phyloP scores from a whole-genome alignment of 306 rosid species.

The Begonia masoniana region DNA sequence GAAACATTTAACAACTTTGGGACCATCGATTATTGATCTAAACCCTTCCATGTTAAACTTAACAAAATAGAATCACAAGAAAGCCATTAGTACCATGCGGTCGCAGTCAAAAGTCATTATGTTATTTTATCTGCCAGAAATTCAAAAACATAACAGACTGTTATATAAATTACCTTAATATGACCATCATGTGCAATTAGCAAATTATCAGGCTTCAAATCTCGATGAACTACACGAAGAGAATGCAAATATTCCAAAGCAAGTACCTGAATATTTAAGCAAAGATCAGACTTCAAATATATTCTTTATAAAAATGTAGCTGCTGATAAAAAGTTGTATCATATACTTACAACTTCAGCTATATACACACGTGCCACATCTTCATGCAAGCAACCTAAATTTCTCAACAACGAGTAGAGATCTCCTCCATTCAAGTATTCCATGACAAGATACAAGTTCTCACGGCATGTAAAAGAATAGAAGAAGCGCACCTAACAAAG shows the following conservation, averaged over 20 bases:
- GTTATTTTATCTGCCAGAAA: too few species aligned
- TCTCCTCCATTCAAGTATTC: conserved; percentile 99
- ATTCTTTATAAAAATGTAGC: not conserved
- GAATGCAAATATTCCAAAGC: conserved; percentile 98
- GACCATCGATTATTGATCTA: too few species aligned
- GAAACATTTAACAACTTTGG: too few species aligned
- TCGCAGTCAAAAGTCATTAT: not conserved
- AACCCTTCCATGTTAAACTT: too few species aligned
- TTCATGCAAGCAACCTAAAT: conserved; percentile 89
- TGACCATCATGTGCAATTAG: conserved; percentile 98
- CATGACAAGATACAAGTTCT: conserved; percentile 95
- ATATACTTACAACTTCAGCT: conserved; percentile 81
- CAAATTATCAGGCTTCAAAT: conserved; percentile 94
- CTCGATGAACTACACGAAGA: conserved; percentile 84
- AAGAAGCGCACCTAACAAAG: conserved; percentile 87
- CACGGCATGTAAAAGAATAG: conserved; percentile 96
- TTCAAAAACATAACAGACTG: too few species aligned
- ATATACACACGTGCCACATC: conserved; percentile 93
- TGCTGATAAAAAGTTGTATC: not conserved
- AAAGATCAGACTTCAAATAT: not conserved
- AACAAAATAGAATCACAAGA: too few species aligned
- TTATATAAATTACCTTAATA: conserved; percentile 55
- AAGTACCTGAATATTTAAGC: conserved; percentile 45
- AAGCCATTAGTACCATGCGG: not conserved
- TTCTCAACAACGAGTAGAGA: conserved; percentile 87